These are phyloP conservation scores for Trametes cubensis DNA, from an alignment of 768 basidiomycete species.

Conservation along the genomic window DNA sequence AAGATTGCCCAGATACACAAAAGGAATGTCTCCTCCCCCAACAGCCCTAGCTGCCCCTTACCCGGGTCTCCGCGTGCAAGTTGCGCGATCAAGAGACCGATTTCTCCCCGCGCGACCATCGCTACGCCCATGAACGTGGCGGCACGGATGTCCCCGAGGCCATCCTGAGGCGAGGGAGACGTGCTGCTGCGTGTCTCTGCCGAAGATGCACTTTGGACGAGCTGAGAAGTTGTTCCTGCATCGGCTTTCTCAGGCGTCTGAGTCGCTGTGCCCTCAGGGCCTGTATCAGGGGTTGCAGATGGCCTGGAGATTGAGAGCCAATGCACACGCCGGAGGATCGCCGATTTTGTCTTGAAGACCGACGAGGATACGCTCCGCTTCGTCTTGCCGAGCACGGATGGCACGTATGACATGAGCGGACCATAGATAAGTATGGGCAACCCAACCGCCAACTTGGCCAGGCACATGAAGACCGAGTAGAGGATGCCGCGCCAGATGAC, in stretches of 20 bases:
- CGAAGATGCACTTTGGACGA: not conserved
- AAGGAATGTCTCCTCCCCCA: conserved; percentile 43
- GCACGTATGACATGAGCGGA: not conserved
- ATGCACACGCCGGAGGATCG: not conserved
- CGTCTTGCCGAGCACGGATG: not conserved
- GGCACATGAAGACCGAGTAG: conserved; percentile 58
- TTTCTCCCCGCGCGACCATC: conserved; percentile 71
- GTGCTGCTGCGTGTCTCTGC: not conserved
- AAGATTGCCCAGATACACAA: conserved; percentile 49
- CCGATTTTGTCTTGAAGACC: not conserved
- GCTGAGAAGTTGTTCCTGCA: no score
- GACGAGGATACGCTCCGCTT: no score
- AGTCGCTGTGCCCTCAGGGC: not conserved
- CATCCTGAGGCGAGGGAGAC: not conserved
- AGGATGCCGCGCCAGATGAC: conserved; percentile 58
- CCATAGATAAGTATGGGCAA: conserved; percentile 43
- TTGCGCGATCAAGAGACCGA: conserved; percentile 63
- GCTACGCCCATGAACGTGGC: conserved; percentile 41
- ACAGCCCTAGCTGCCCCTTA: conserved; percentile 29
- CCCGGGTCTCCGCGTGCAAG: conserved; percentile 34
- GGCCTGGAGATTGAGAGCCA: not conserved
- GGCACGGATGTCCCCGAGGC: conserved; percentile 10
- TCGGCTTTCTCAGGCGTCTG: no score
- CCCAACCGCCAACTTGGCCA: conserved; percentile 55
- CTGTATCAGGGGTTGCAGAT: not conserved